phyloP scores from a whole-genome alignment of 1,139 yeast genomes.

The Groenewaldozyma auringiensis region DNA sequence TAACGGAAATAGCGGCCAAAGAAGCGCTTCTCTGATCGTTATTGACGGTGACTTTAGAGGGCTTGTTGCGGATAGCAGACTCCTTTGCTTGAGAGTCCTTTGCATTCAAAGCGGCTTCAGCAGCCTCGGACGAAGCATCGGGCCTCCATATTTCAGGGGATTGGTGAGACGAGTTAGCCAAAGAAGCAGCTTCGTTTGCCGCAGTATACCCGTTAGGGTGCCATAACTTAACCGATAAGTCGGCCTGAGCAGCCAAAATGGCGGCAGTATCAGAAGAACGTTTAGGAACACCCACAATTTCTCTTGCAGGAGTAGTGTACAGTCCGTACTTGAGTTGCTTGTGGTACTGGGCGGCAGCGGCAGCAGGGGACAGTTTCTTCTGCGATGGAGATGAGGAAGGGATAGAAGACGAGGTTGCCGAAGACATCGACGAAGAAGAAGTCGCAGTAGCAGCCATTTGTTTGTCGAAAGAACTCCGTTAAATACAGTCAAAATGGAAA shows the following conservation, averaged over 20 bases:
- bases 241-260: slow-evolving; percentile 29
- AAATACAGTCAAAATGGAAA: not conserved
- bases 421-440: not conserved
- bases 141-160: slow-evolving; percentile 31
- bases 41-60: slow-evolving; percentile 15
- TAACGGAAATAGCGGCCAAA: slow-evolving; percentile 26
- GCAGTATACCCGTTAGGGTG: slow-evolving; percentile 25
- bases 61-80: slow-evolving; percentile 2
- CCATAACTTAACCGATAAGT: slow-evolving; percentile 33
- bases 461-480: not conserved
- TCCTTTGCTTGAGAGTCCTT: slow-evolving; percentile 20
- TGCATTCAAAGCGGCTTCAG: slow-evolving; percentile 45
- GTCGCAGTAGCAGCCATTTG: slow-evolving; percentile 1
- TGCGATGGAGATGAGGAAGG: not conserved
- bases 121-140: slow-evolving; percentile 31
- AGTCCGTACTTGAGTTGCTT: slow-evolving; percentile 72
- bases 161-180: slow-evolving; percentile 26
- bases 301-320: slow-evolving; percentile 60
- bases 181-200: slow-evolving; percentile 34
- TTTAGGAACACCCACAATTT: slow-evolving; percentile 57
- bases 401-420: not conserved
- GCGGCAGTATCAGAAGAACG: slow-evolving; percentile 32
- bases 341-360: slow-evolving; percentile 41
- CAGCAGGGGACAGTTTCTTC: slow-evolving; percentile 19
- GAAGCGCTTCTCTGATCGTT: slow-evolving; percentile 21